Evolutionary conservation across 2,329 filamentous ascomycete species (phyloP).

Genomic region (Trichophyton rubrum): DNA sequence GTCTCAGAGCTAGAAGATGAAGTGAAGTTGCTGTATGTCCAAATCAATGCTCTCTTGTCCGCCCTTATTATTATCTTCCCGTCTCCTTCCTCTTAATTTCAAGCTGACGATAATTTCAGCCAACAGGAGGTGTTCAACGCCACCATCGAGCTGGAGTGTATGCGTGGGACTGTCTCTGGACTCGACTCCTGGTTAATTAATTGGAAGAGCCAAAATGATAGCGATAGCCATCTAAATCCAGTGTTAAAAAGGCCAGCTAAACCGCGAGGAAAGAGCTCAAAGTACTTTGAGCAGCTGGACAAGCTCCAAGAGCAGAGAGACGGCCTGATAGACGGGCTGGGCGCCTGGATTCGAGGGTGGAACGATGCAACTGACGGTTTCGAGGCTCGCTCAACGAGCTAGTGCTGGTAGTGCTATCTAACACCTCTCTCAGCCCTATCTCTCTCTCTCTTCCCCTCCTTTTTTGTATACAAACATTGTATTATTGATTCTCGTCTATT

Average conservation of each 20-base stretch:
- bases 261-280: background rate
- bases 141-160: conserved; percentile 24
- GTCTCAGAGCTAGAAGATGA: conserved; percentile 50
- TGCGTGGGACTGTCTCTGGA: conserved; percentile 26
- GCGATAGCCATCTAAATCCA: conserved; percentile 9
- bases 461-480: background rate
- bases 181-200: conserved; percentile 24
- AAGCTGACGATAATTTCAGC: conserved; percentile 12
- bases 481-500: background rate
- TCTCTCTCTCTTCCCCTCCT: background rate
- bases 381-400: conserved; percentile 40
- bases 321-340: conserved; percentile 27
- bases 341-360: conserved; percentile 34
- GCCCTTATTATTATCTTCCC: background rate
- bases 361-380: conserved; percentile 32
- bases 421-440: background rate
- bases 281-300: conserved; percentile 2
- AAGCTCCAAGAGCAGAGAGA: conserved; percentile 17
- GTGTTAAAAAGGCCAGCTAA: conserved; percentile 9
- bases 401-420: conserved; percentile 20
- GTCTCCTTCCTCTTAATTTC: too few relatives aligned
- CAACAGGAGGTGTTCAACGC: conserved; percentile 23
- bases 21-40: conserved; percentile 43
- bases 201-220: conserved; percentile 16
- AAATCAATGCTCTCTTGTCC: background rate